phyloP scores from a whole-genome alignment of 106 monocot genomes.

The Gastrodia elata region DNA sequence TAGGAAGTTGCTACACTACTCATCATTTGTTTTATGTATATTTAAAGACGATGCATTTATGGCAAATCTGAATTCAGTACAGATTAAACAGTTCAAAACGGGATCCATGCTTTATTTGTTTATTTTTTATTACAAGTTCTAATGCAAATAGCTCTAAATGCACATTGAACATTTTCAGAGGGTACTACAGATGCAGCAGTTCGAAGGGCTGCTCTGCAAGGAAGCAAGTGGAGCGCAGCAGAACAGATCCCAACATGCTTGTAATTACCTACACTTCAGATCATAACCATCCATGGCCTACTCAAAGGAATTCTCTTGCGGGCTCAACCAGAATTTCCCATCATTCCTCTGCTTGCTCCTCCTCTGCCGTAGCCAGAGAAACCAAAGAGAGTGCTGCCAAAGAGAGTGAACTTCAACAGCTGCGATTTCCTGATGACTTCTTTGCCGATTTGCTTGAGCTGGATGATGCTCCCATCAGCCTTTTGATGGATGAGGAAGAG shows the following conservation, averaged over 20 bases:
- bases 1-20: too few species aligned
- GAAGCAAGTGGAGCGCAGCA: conserved; percentile 91
- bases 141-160: too few species aligned
- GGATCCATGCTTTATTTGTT: not conserved
- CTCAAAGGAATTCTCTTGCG: conserved; percentile 53
- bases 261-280: conserved; percentile 96
- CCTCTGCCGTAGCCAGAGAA: not conserved
- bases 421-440: conserved; percentile 12
- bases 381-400: not conserved
- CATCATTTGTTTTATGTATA: not conserved
- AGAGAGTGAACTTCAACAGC: not conserved
- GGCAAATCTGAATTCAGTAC: not conserved
- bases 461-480: conserved; percentile 11
- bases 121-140: not conserved
- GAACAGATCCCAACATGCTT: conserved; percentile 87
- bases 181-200: conserved; percentile 97
- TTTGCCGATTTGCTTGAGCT: conserved; percentile 16
- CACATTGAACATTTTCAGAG: conserved; percentile 55
- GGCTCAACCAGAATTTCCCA: conserved; percentile 47
- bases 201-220: conserved; percentile 94
- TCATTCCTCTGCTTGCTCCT: too few species aligned
- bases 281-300: conserved; percentile 98
- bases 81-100: not conserved
- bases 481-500: conserved; percentile 2
- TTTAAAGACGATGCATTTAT: not conserved